Evolutionary conservation across 176 grass and related monocot genomes (phyloP), one percentile per base, ranked within the genome.

Genomic region (Chloris gayana): DNA sequence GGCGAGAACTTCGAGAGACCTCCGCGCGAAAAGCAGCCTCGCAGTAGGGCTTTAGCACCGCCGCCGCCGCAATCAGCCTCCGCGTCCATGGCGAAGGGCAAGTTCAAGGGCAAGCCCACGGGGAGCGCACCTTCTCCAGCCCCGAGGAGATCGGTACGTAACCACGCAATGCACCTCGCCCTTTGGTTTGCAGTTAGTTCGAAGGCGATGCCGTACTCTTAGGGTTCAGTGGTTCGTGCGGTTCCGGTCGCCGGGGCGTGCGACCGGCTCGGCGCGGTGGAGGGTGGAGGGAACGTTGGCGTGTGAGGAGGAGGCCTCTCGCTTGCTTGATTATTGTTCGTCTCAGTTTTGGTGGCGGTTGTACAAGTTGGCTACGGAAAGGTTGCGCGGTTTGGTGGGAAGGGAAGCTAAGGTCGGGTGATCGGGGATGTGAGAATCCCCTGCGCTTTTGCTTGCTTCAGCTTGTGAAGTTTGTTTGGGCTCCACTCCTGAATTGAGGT

Each of bases 31-130:
- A 27, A 24, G 78, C 59, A 63, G 25, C n/a, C n/a, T 13, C 10
- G 69, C 13, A 39, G 72, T 57, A 81, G 84, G 26, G 44, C 66
- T 87, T 77, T 49, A 50, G 29, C 70, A 17, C 61, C 50, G 35
- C 60, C 32, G 24, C 69, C 70, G 37, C 70, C 6, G 72, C 32
- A 5, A 38, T 31, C 13, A 22, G 56, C 56, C 56, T 25, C 56
- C 56, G 73, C 81, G 56, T 9, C 81, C 83, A 97, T 97, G 94
- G 91, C 85, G 17, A 90, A 86, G 68, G 94, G 87, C n/a, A 97
- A 89, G 87, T 94, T 92, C 78, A 97, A 97, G 89, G 89, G 83
- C 50, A 97, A 97, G 89, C 95, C 91, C 33, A 97, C 92, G 34
- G 91, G 49, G 31, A 79, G 71, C 79, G 94, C 33, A 90, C 82